Base-by-base conservation (phyloP, 73 alveolate species). In the Paraurostyla sp. region DNA sequence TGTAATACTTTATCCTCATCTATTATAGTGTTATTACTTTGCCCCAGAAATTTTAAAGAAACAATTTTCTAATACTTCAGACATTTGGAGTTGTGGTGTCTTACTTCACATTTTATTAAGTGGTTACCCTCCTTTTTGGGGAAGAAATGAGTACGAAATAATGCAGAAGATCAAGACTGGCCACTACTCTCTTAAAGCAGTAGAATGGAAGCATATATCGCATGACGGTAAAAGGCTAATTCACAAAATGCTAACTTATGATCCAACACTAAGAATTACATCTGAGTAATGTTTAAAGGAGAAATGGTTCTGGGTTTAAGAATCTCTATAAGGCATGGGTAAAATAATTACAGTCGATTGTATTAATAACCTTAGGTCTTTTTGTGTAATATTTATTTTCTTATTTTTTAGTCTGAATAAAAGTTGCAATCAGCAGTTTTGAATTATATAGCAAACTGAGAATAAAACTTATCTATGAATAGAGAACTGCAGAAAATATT, bases 41-140 rank as follows among this genome's bases (percentile, higher is more conserved):
- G 36, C 86, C 2, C 86, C 86, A 29, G 86, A 73, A 30, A 45
- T 73, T n/a, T 3, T 49, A 23, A 73, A 27, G 29, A 41, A 71
- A 48, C 25, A 73, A 48, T 45, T 73, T 49, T 50, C 32, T 73
- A 33, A 42, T 2, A 73, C 42, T 48, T 73, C 71, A 43, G 86
- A 73, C 42, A 46, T 73, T 6, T 73, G 86, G 86, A 25, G 56
- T 29, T 73, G 71, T 48, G 86, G 86, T 29, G 71, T 73, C 3
- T 45, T 73, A 22, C 40, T 73, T 3, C 86, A 73, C 40, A 48
- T 73, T 6, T 48, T 73, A 27, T 27, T 73, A 13, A 73, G 86
- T 48, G 86, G 86, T 0, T 73, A 73, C 27, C 86, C 86, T 40
- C 86, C 86, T 23, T 73, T 73, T 73, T 73, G 71, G 25, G 86